phyloP scores from a whole-genome alignment of 176 grass and related monocot genomes.

The Paspalum vaginatum region DNA sequence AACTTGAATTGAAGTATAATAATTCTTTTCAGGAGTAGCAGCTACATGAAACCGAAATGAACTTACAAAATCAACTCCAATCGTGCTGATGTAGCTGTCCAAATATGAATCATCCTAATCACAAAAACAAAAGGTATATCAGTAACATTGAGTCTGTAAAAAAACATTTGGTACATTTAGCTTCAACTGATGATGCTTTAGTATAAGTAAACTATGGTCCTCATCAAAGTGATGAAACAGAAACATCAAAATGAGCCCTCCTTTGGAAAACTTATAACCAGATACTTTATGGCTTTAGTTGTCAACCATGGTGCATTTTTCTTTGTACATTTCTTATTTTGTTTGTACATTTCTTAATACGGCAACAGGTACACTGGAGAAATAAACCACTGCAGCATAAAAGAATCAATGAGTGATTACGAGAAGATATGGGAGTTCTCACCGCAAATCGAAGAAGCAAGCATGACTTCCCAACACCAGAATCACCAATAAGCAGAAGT shows the following conservation, averaged over 20 bases:
- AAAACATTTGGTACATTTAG: not conserved
- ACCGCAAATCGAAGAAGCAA: conserved; percentile 72
- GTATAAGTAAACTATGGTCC: not conserved
- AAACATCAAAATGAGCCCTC: not conserved
- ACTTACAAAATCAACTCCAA: conserved; percentile 88
- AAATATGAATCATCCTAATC: conserved; percentile 79
- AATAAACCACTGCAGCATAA: not conserved
- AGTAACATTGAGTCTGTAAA: not conserved
- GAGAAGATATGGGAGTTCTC: not conserved
- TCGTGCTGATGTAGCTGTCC: conserved; percentile 91
- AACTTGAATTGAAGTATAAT: not conserved
- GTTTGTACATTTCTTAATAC: not conserved
- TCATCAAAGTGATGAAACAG: not conserved
- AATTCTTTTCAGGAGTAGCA: not conserved
- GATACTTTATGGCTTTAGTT: not conserved
- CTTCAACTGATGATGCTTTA: not conserved
- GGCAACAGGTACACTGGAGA: not conserved
- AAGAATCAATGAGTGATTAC: not conserved
- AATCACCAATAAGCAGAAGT: conserved; percentile 75
- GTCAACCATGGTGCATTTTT: not conserved
- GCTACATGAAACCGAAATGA: conserved; percentile 7
- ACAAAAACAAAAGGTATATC: conserved; percentile 30
- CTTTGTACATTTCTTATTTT: conserved; percentile 1
- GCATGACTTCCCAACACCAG: conserved; percentile 71
- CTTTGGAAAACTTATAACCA: not conserved